Conservation (phyloP, 768 basidiomycete species). For the Ephemerocybe angulata region DNA sequence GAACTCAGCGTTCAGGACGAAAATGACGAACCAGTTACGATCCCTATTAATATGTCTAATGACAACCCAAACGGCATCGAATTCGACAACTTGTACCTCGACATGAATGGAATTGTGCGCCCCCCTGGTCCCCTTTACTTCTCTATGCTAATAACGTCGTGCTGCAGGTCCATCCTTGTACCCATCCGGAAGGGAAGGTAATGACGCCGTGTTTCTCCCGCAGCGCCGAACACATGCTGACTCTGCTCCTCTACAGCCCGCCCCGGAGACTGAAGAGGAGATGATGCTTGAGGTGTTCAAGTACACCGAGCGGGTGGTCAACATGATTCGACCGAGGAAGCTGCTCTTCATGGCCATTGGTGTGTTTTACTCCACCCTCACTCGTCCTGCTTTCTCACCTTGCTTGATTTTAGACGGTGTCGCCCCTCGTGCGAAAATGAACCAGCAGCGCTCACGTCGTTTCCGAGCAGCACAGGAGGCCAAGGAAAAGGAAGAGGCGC, state of each 20-base stretch:
- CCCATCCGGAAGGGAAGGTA: conserved; percentile 96
- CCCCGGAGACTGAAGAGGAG: conserved; percentile 96
- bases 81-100: conserved; percentile 94
- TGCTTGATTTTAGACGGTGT: conserved; percentile 69
- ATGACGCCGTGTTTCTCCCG: conserved; percentile 12
- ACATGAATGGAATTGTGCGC: conserved; percentile 98
- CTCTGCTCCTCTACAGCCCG: conserved; percentile 50
- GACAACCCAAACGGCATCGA: conserved; percentile 95
- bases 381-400: neutral
- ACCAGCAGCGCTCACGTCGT: conserved; percentile 95
- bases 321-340: conserved; percentile 94
- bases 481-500: conserved; percentile 86
- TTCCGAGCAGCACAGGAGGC: conserved; percentile 96
- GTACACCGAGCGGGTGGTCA: conserved; percentile 95
- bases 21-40: conserved; percentile 60
- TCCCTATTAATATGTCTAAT: conserved; percentile 74
- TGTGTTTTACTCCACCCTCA: conserved; percentile 32
- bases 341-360: conserved; percentile 98
- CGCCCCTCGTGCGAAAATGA: conserved; percentile 99
- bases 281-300: conserved; percentile 99
- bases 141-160: conserved; percentile 1
- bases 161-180: conserved; percentile 91
- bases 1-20: conserved; percentile 64
- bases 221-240: neutral
- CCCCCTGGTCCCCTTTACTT: neutral